These are phyloP conservation scores for Mentha longifolia DNA, from an alignment of 257 asterid species.

Conservation along the genomic window DNA sequence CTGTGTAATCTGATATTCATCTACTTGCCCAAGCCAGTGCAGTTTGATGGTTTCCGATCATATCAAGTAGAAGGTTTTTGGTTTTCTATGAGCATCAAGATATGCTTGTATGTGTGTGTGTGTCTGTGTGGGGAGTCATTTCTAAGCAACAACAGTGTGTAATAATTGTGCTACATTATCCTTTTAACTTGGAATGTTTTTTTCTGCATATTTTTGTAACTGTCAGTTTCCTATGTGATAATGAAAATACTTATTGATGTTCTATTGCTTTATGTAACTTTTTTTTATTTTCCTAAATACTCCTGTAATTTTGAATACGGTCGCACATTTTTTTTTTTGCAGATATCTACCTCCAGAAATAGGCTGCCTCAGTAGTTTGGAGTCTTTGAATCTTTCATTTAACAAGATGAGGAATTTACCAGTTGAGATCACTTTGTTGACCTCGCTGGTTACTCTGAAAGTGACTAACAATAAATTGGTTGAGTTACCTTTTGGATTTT, in stretches of 20 bases:
- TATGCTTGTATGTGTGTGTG: background rate
- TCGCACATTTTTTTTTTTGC: conserved; percentile 38
- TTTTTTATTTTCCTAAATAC: background rate
- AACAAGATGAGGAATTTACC: conserved; percentile 94
- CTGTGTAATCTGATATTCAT: conserved; percentile 5
- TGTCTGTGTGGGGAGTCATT: conserved; percentile 1
- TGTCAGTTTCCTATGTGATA: background rate
- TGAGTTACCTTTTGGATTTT: conserved; percentile 68
- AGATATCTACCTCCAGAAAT: conserved; percentile 96
- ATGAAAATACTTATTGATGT: background rate
- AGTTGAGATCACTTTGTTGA: conserved; percentile 66
- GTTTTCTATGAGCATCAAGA: background rate
- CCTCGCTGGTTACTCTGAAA: conserved; percentile 62
- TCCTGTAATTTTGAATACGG: conserved; percentile 2
- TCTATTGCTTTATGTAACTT: background rate
- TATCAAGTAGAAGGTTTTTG: background rate
- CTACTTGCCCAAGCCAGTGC: background rate
- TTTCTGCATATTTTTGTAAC: background rate
- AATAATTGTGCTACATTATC: background rate
- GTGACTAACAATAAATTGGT: conserved; percentile 81
- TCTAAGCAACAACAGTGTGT: background rate
- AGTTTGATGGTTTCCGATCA: background rate
- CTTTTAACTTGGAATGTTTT: background rate
- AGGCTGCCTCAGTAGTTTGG: conserved; percentile 74
- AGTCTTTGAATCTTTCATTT: conserved; percentile 85